These are phyloP conservation scores for Wickerhamiella infanticola DNA, from an alignment of 1,139 yeast species.

Conservation along the genomic window DNA sequence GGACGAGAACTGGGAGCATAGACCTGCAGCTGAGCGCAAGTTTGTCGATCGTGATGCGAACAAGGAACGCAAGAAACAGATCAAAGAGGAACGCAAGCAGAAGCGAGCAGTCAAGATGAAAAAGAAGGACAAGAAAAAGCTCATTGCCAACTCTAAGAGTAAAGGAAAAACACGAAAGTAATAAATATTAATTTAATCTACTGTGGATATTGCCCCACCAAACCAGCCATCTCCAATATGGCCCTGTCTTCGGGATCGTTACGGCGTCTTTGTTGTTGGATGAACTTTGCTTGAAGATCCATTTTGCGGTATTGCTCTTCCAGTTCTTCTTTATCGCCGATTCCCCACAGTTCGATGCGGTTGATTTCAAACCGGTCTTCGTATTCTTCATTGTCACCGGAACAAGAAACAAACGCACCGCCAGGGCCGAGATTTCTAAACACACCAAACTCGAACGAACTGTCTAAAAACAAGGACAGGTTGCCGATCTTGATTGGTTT, in stretches of 20 bases:
- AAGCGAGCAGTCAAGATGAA: slow-evolving; percentile 84
- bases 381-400: slow-evolving; percentile 27
- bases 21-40: slow-evolving; percentile 34
- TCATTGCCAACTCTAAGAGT: slow-evolving; percentile 19
- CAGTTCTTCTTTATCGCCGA: slow-evolving; percentile 62
- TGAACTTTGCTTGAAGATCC: slow-evolving; percentile 89
- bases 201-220: slow-evolving; percentile 41
- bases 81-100: slow-evolving; percentile 72
- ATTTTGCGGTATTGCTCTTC: slow-evolving; percentile 62
- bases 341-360: slow-evolving; percentile 83
- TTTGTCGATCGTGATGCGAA: slow-evolving; percentile 74
- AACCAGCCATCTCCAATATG: slow-evolving; percentile 77
- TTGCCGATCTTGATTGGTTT: slow-evolving; percentile 33
- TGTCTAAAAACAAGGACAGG: slow-evolving; percentile 64
- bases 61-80: slow-evolving; percentile 67
- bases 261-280: slow-evolving; percentile 56
- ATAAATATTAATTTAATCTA: not conserved
- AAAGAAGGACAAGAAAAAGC: slow-evolving; percentile 66
- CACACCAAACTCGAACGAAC: slow-evolving; percentile 62
- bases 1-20: slow-evolving; percentile 31
- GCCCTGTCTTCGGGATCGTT: slow-evolving; percentile 77
- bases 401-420: slow-evolving; percentile 30
- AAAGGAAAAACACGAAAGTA: slow-evolving; percentile 12
- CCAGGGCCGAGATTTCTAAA: slow-evolving; percentile 54
- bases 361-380: slow-evolving; percentile 61